These are phyloP conservation scores for Rhytidiadelphus loreus DNA, from an alignment of 225 moss, liverwort and hornwort species.

Conservation along the genomic window DNA sequence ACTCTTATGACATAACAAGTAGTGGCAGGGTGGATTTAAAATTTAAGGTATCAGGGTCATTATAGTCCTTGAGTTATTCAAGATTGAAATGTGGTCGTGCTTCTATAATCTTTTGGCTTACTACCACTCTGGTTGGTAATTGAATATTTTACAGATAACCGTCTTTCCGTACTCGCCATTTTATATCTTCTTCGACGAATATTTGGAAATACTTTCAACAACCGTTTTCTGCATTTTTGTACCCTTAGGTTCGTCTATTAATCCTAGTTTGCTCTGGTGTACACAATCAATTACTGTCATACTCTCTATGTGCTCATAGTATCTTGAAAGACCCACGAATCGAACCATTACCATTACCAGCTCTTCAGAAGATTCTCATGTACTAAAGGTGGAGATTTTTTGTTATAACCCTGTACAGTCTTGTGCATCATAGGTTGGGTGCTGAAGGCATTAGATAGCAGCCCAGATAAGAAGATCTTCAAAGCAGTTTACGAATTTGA, in stretches of 20 bases:
- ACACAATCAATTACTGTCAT: neutral
- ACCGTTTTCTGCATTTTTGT: conserved; percentile 36
- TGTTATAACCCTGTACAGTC: neutral
- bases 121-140: neutral
- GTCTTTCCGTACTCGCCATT: conserved; percentile 84
- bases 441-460: neutral
- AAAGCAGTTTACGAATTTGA: neutral
- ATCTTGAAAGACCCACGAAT: neutral
- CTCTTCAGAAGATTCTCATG: neutral
- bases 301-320: neutral
- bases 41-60: neutral
- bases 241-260: conserved; percentile 10
- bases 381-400: neutral
- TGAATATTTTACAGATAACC: conserved; percentile 41
- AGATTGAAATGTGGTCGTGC: neutral
- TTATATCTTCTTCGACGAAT: conserved; percentile 82
- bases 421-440: neutral
- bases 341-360: neutral
- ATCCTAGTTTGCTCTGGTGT: conserved; percentile 2
- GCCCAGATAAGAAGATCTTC: neutral
- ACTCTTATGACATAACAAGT: neutral
- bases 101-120: neutral
- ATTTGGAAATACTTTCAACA: conserved; percentile 56
- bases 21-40: neutral
- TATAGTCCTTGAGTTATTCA: neutral